Evolutionary conservation across 139 green algal genomes (phyloP), one percentile per base, ranked within the genome.

Genomic region (Bryopsis sp.): DNA sequence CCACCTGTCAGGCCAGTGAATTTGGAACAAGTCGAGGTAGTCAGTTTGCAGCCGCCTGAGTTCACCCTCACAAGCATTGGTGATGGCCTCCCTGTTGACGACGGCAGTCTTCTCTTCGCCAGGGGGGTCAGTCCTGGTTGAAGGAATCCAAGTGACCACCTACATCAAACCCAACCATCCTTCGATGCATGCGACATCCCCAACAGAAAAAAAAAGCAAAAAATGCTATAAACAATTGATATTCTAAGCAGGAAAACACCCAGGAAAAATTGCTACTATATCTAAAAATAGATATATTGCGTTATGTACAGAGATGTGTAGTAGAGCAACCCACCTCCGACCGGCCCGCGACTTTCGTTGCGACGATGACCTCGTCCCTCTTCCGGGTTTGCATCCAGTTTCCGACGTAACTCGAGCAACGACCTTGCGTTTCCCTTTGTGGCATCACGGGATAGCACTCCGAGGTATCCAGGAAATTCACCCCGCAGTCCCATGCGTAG

Each of bases 21-120:
- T 78, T 71, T 88, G 82, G 73, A 86, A 84, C 24, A 91, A 58
- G 76, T 91, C 85, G 2, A 91, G 72, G 79, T 87, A 87, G 61
- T 79, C 48, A 3, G 80, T 88, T 74, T 80, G 68, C 61, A 91
- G 76, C 4, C 83, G 70, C 15, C 78, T 47, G 48, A 91, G 68
- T 31, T 65, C 78, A 34, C 66, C 81, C 15, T 83, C 83, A 32
- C 81, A 68, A 0, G 82, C 85, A 3, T 64, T 37, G 6, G 72
- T 48, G 76, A 89, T 87, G 72, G 76, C 72, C 6, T 68, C 64
- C 24, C 59, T 34, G 31, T 81, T 64, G 29, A 90, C 39, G 33
- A 64, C 33, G 1, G 74, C 62, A 29, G 35, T 35, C 8, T 31
- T 8, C 39, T 11, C 28, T 35, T 62, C n/a, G 2, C 6, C 26